Base-by-base conservation (phyloP, 495 filamentous ascomycete genomes). In the Opeltia flavorubescens region DNA sequence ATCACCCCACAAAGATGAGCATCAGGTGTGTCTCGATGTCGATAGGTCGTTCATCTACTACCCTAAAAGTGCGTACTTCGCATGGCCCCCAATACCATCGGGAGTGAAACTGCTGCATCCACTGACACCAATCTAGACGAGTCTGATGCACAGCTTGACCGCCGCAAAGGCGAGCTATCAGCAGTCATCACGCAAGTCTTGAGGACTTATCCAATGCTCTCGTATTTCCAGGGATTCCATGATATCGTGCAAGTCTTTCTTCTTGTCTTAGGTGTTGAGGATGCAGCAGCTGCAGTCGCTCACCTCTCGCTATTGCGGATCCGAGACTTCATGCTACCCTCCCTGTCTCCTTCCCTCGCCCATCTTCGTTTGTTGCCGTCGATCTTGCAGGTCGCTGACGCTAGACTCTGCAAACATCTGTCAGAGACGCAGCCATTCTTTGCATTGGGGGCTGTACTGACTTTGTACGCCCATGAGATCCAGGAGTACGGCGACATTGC, bases 221-320 rank as follows among this genome's bases (percentile, higher is more conserved):
- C 77, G 64, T 98, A 98, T 64, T 96, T 96, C 66, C 91, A 98
- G 69, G 91, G 91, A 50, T 98, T 94, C 63, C 91, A 98, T 59
- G 91, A 98, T 64, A 95, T 98, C 56, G 89, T 84, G 51, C 93
- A 96, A 60, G 91, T 98, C n/a, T 70, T 98, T 39, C 75, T 95
- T 4, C 73, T 98, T 13, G 86, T 94, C 5, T 68, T 96, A 2
- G 82, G 80, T 17, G 60, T 66, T 28, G 69, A 75, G 4, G 48
- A 66, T n/a, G 62, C 70, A 3, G 57, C 68, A 24, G 54, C 64
- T 2, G 78, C 82, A 25, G 78, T 94, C 12, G 69, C 83, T 27
- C 83, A 80, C 18, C 76, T 98, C 45, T 94, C 89, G 2, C 74
- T 88, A 18, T 72, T 96, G 17, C 81, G 84, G 40, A 95, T 96